phyloP scores from a whole-genome alignment of 2,329 filamentous ascomycete species.

The Nothophoma quercina region DNA sequence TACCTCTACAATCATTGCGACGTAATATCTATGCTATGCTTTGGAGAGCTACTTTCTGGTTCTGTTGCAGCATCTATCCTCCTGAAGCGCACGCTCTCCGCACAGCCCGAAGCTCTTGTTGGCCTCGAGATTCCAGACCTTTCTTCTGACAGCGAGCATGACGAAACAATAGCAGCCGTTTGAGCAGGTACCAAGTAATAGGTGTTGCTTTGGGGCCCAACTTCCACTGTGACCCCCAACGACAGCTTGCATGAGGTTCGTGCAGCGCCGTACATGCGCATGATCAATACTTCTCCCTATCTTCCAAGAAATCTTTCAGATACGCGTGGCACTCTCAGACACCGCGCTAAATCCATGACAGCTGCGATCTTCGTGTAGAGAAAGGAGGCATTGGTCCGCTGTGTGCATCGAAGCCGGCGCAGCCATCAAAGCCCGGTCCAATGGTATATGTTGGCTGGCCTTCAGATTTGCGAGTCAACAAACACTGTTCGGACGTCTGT shows the following conservation, averaged over 20 bases:
- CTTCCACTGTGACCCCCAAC: background rate
- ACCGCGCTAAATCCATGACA: background rate
- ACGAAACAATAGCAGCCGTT: background rate
- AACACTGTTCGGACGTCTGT: background rate
- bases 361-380: background rate
- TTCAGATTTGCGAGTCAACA: background rate
- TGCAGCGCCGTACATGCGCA: background rate
- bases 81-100: too few relatives aligned
- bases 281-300: background rate
- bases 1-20: too few relatives aligned
- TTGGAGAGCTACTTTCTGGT: background rate
- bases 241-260: background rate
- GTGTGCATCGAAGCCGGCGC: background rate
- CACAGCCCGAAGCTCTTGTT: too few relatives aligned
- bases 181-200: background rate
- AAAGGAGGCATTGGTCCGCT: background rate
- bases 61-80: too few relatives aligned
- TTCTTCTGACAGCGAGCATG: background rate
- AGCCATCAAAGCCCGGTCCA: background rate
- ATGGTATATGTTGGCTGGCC: background rate
- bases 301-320: background rate
- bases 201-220: background rate
- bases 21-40: too few relatives aligned
- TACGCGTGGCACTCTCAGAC: background rate
- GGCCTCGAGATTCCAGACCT: background rate